These are phyloP conservation scores for Colletotrichum karsti DNA, from an alignment of 2,329 filamentous ascomycete genomes.

Conservation along the genomic window DNA sequence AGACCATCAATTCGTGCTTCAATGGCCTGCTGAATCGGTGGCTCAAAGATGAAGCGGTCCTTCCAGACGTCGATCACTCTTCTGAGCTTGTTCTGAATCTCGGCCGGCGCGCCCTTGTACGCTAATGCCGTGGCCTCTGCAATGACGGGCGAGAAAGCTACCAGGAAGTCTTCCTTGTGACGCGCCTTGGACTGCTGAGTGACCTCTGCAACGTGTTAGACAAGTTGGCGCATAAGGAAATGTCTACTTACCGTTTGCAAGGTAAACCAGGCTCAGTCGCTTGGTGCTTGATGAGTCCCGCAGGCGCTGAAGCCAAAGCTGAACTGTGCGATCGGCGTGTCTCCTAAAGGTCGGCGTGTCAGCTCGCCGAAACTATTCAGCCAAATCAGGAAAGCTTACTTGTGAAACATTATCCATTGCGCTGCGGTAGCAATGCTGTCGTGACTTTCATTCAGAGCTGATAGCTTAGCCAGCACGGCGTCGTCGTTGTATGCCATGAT, in stretches of 20 bases:
- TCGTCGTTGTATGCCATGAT: conserved; percentile 95
- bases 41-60: conserved; percentile 84
- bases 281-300: conserved; percentile 89
- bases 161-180: conserved; percentile 90
- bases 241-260: conserved; percentile 81
- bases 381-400: conserved; percentile 23
- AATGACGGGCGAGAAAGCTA: conserved; percentile 90
- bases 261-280: conserved; percentile 89
- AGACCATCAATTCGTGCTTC: conserved; percentile 82
- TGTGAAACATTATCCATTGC: conserved; percentile 99
- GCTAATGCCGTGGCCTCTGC: conserved; percentile 90
- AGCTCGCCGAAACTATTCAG: conserved; percentile 8
- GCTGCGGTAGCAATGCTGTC: conserved; percentile 96
- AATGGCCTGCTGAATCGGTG: conserved; percentile 80
- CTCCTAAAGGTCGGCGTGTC: conserved; percentile 63
- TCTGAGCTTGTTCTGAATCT: conserved; percentile 87
- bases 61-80: conserved; percentile 96
- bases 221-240: background rate
- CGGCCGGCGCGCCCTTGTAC: conserved; percentile 87
- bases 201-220: conserved; percentile 71
- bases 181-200: conserved; percentile 95
- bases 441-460: conserved; percentile 94
- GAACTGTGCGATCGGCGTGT: conserved; percentile 89
- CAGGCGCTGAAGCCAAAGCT: conserved; percentile 89
- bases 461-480: conserved; percentile 92